Evolutionary conservation across 495 filamentous ascomycete genomes (phyloP).

Genomic region (Xylaria scruposa): DNA sequence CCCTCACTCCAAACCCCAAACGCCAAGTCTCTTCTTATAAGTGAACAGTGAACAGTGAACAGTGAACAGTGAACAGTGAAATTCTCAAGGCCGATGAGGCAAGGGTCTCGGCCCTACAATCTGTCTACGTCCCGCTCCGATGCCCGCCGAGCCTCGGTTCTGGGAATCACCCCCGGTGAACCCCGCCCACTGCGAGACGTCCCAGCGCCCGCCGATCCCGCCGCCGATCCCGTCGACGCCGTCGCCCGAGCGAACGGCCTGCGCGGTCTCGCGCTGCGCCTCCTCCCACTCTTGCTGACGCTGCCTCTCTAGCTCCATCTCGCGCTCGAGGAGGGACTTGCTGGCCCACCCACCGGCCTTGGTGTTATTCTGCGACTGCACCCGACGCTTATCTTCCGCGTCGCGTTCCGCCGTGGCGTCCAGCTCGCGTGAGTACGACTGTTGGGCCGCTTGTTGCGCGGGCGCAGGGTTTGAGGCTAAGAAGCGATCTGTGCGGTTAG

Average conservation of each 20-base stretch:
- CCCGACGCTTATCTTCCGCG: slow-evolving; percentile 70
- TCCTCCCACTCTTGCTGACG: slow-evolving; percentile 96
- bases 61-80: background rate
- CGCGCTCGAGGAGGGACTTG: slow-evolving; percentile 86
- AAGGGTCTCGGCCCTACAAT: slow-evolving; percentile 79
- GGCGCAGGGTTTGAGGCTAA: slow-evolving; percentile 52
- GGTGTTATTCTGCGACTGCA: slow-evolving; percentile 69
- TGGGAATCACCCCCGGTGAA: slow-evolving; percentile 85
- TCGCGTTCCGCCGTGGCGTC: slow-evolving; percentile 67
- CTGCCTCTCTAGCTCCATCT: slow-evolving; percentile 95
- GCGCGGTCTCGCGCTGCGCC: slow-evolving; percentile 74
- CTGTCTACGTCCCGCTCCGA: slow-evolving; percentile 78
- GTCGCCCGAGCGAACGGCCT: slow-evolving; percentile 57
- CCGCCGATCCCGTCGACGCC: slow-evolving; percentile 60
- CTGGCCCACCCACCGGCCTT: slow-evolving; percentile 77
- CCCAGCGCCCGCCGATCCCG: slow-evolving; percentile 72
- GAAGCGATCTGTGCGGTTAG: slow-evolving; percentile 53
- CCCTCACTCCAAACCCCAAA: too few species aligned
- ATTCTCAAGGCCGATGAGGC: slow-evolving; percentile 48
- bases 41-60: background rate
- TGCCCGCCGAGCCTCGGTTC: slow-evolving; percentile 72
- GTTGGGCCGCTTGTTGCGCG: slow-evolving; percentile 36
- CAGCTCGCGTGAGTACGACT: slow-evolving; percentile 65
- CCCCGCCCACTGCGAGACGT: slow-evolving; percentile 84
- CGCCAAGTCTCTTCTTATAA: background rate